A percentile compares a stretch with the other conserved stretches of the same genome.
phyloP scores from a whole-genome alignment of 2,329 filamentous ascomycete species.

The Penicillium sp. region DNA sequence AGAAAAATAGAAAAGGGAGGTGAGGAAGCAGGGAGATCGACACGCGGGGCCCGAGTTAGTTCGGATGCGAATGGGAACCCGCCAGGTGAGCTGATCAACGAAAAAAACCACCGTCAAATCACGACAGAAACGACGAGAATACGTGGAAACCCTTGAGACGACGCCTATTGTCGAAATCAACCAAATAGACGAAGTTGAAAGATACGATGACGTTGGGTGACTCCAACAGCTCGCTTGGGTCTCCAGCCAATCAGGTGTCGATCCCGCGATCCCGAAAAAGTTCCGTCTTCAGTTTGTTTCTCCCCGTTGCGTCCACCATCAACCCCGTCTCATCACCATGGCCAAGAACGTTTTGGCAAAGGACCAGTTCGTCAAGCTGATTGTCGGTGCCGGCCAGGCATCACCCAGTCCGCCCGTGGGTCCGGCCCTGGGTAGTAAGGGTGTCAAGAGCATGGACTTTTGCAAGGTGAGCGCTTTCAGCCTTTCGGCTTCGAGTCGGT shows the following conservation, averaged over 20 bases:
- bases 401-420: conserved; percentile 93
- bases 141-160: neutral
- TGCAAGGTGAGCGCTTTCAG: conserved; percentile 70
- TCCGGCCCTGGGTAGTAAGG: conserved; percentile 93
- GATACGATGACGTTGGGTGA: conserved; percentile 21
- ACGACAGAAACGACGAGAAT: neutral
- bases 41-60: conserved; percentile 32
- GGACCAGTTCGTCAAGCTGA: conserved; percentile 89
- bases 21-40: conserved; percentile 31
- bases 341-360: conserved; percentile 51
- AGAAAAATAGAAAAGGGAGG: conserved; percentile 21
- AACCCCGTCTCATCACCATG: conserved; percentile 39
- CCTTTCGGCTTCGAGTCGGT: neutral
- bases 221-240: conserved; percentile 21
- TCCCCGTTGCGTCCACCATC: neutral
- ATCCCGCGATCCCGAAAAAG: conserved; percentile 18
- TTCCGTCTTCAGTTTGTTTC: conserved; percentile 13
- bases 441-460: conserved; percentile 99
- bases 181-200: neutral
- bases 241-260: conserved; percentile 19
- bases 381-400: conserved; percentile 93
- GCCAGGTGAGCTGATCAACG: neutral
- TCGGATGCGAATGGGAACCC: conserved; percentile 24
- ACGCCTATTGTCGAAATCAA: neutral
- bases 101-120: conserved; percentile 1